These are phyloP conservation scores for Chaetomium sp. DNA, from an alignment of 2,329 filamentous ascomycete genomes.

Conservation along the genomic window DNA sequence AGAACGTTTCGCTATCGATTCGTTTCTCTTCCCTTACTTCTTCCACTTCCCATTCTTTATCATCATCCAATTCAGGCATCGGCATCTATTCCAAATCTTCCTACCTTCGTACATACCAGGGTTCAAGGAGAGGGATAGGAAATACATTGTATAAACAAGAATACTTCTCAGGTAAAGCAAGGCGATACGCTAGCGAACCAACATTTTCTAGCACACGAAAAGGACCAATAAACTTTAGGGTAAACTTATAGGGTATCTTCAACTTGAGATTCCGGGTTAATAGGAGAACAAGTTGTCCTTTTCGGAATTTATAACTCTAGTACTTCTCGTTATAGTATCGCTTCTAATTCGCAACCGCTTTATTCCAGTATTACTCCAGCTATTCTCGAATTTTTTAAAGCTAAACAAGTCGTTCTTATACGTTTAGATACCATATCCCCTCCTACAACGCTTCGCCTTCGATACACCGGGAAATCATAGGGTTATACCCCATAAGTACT, in stretches of 20 bases:
- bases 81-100: background rate
- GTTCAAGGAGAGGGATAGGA: background rate
- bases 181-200: background rate
- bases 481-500: background rate
- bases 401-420: background rate
- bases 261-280: background rate
- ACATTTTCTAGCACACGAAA: background rate
- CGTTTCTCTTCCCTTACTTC: background rate
- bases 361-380: background rate
- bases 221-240: conserved; percentile 6
- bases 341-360: background rate
- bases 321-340: background rate
- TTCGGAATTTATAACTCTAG: background rate
- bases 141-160: background rate
- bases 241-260: background rate
- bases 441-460: background rate
- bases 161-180: background rate
- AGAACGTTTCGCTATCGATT: background rate
- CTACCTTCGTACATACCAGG: background rate
- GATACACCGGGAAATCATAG: background rate
- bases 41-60: background rate
- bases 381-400: background rate
- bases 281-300: background rate
- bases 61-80: background rate
- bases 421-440: background rate